Evolutionary conservation across 306 rosid species (phyloP), one percentile per base, ranked within the genome.

Genomic region (Corylus avellana): DNA sequence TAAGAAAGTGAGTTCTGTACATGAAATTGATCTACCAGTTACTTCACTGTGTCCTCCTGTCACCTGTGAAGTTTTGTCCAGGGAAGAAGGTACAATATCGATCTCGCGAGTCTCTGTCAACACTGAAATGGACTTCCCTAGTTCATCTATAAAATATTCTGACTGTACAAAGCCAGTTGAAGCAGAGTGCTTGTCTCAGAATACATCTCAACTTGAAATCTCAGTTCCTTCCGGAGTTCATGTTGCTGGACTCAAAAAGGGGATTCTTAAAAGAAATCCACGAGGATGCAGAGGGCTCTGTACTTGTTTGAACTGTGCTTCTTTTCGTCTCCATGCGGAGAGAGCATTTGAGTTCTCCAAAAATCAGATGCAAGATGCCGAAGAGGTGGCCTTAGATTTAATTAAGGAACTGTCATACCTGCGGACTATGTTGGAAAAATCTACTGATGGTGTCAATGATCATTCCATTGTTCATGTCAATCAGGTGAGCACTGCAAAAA

Each of bases 231-330:
- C 79, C 4, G 75, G 42, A 57, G 35, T 22, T 77, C 77, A 55
- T 59, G 54, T 57, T 47, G 57, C 18, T 59, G 73, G 80, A 25
- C 35, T 37, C 75, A 75, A 20, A 75, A 90, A 83, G 73, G 87
- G 89, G 71, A 91, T 90, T 81, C 89, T 90, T 47, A 88, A 88
- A 85, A 89, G 90, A 83, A 92, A 90, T 84, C 97, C 95, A 55
- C 78, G 97, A 77, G 97, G 97, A 62, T 94, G 98, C 90, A 86
- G 97, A 86, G 97, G 98, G 55, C 88, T 83, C 72, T 94, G 98
- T 84, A 42, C 84, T 54, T 94, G 98, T 85, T 85, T 94, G 90
- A 91, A 90, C 81, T 92, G 97, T 78, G 89, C 83, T 84, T 92
- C 95, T 32, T 92, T 91, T 74, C 92, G 88, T 51, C 94, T 94